These are phyloP conservation scores for Rhizophora apiculata DNA, from an alignment of 345 rosid species.

Conservation along the genomic window DNA sequence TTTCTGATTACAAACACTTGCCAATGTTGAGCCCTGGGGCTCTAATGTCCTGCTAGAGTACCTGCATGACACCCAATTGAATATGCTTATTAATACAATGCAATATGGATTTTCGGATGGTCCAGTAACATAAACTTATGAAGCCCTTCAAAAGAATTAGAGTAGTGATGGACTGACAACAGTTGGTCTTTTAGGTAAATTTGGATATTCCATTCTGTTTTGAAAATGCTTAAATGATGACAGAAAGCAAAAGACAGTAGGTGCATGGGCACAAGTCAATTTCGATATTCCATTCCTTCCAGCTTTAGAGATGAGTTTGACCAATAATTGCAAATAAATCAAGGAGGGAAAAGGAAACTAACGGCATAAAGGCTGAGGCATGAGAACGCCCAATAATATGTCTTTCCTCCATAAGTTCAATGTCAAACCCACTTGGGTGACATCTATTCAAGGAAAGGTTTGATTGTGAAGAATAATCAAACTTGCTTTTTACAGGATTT, in stretches of 20 bases:
- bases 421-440: slow-evolving; percentile 35
- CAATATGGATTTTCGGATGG: neutral
- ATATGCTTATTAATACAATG: slow-evolving; percentile 14
- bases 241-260: neutral
- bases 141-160: neutral
- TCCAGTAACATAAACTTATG: neutral
- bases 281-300: neutral
- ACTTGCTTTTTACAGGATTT: slow-evolving; percentile 28
- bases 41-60: slow-evolving; percentile 51
- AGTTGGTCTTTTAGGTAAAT: neutral
- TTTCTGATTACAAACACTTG: slow-evolving; percentile 25
- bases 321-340: neutral
- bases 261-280: neutral
- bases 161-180: neutral
- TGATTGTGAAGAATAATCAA: slow-evolving; percentile 50
- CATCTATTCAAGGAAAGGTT: slow-evolving; percentile 76
- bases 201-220: neutral
- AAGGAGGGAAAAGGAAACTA: slow-evolving; percentile 22
- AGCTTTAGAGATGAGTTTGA: neutral
- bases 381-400: slow-evolving; percentile 60
- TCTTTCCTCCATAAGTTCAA: slow-evolving; percentile 44
- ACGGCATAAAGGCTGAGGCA: slow-evolving; percentile 88
- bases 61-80: slow-evolving; percentile 40
- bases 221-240: slow-evolving; percentile 1
- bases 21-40: slow-evolving; percentile 35